Base-by-base conservation (phyloP, 2,329 filamentous ascomycete genomes). In the Thermothelomyces thermophilus region DNA sequence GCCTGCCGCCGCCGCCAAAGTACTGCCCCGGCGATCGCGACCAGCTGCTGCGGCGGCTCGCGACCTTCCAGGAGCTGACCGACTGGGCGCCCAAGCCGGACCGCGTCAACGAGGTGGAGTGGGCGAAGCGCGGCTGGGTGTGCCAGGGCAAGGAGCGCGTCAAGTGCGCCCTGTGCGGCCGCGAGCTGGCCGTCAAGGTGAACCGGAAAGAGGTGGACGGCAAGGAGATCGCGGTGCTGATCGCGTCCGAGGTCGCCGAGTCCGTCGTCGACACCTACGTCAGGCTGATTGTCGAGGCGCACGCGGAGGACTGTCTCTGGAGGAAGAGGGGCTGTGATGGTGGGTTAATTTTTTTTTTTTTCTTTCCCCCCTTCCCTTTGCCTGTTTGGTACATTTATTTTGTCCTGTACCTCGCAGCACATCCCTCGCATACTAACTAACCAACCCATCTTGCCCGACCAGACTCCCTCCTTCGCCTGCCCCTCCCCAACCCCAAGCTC, bases 11-110 rank as follows among this genome's bases (percentile, higher is more conserved):
- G 35, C 64, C 61, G 34, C 82, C 87, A 1, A 88, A 85, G 60
- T 97, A 93, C 70, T 86, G 87, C 47, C 91, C 93, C 0, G 87
- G 84, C 70, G 90, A 93, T 65, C 86, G 93, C 46, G 81, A 83
- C 34, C 82, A 88, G 58, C 90, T 97, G 54, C 74, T 97, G 10
- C 81, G 79, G 59, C 75, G 93, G 20, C 74, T 98, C 24, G 85
- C 85, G 53, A 94, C 89, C 0, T 98, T 95, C 64, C 86, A 91
- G 63, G 89, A 91, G 58, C 83, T 97, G 41, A 93, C 89, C 47
- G 80, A 86, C 64, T 98, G 91, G 91, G 86, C 87, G n/a, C 86
- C 88, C 0, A 97, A 97, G 65, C 90, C 93, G 0, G 80, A 90
- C 46, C 76, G 75, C 30, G 83, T 97, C 59, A 89, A 82, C 63